These are phyloP conservation scores for Artemisia annua DNA, from an alignment of 129 eudicot species.

Conservation along the genomic window DNA sequence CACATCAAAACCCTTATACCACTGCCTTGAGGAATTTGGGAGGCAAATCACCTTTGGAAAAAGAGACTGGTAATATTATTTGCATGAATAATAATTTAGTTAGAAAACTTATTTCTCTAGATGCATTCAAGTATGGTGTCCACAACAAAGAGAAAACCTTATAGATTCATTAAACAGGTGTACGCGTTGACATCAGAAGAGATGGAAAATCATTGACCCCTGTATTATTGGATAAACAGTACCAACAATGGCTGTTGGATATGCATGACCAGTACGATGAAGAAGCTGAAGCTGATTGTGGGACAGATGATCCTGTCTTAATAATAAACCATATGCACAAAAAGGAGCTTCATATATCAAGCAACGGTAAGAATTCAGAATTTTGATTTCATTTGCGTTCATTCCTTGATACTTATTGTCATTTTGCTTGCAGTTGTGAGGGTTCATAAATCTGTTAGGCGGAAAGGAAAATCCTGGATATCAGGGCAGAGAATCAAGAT, in stretches of 20 bases:
- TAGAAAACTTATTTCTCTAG: not conserved
- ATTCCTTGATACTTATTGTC: not conserved
- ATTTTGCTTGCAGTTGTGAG: slow-evolving; percentile 55
- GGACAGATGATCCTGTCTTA: slow-evolving; percentile 59
- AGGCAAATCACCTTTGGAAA: slow-evolving; percentile 32
- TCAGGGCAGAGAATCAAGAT: slow-evolving; percentile 74
- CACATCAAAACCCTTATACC: slow-evolving; percentile 59
- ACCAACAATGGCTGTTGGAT: slow-evolving; percentile 63
- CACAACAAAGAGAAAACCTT: not conserved
- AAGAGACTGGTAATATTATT: slow-evolving; percentile 44
- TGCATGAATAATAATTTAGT: not conserved
- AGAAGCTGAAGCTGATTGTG: slow-evolving; percentile 47
- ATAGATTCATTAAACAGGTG: slow-evolving; percentile 39
- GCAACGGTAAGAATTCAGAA: slow-evolving; percentile 34
- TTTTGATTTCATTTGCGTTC: not conserved
- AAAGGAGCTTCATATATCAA: slow-evolving; percentile 40
- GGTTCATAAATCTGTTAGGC: slow-evolving; percentile 62
- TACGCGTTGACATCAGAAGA: slow-evolving; percentile 43
- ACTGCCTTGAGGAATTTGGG: slow-evolving; percentile 72
- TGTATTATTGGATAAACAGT: slow-evolving; percentile 55
- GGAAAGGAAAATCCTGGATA: slow-evolving; percentile 63
- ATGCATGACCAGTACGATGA: slow-evolving; percentile 70
- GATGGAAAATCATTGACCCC: slow-evolving; percentile 56
- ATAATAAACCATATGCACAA: slow-evolving; percentile 38
- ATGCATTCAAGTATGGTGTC: slow-evolving; percentile 12